Evolutionary conservation across 805 yeast species (phyloP).

Genomic region (Metschnikowia lunata): DNA sequence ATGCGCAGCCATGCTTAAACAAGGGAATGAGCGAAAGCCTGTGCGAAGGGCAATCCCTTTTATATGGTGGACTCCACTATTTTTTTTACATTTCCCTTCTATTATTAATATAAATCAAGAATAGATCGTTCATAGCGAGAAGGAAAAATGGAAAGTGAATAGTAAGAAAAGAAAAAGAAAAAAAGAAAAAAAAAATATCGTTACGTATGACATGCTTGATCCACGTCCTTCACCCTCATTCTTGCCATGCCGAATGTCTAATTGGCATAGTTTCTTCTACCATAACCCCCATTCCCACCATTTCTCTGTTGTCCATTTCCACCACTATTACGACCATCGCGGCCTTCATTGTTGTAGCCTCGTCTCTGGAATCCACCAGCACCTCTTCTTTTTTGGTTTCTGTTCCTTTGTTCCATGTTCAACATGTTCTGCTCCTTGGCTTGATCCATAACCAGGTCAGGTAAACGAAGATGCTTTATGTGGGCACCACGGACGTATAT

Average conservation of each 20-base stretch:
- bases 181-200: not conserved
- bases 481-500: conserved; percentile 82
- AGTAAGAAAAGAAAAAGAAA: not conserved
- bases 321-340: conserved; percentile 6
- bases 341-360: conserved; percentile 25
- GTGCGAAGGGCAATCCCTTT: too few relatives aligned
- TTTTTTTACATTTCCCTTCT: too few relatives aligned
- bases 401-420: conserved; percentile 46
- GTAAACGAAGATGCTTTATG: conserved; percentile 71
- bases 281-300: conserved; percentile 17
- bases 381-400: conserved; percentile 42
- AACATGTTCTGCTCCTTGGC: conserved; percentile 62
- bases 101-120: too few relatives aligned
- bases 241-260: not conserved
- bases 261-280: conserved; percentile 12
- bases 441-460: conserved; percentile 70
- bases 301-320: conserved; percentile 18
- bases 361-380: conserved; percentile 27
- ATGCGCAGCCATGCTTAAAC: too few relatives aligned
- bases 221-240: not conserved
- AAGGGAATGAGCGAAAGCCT: too few relatives aligned
- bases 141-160: too few relatives aligned
- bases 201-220: not conserved
- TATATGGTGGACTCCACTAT: too few relatives aligned
- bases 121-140: too few relatives aligned